phyloP scores from a whole-genome alignment of 2,329 filamentous ascomycete species.

The Gremmenia infestans region DNA sequence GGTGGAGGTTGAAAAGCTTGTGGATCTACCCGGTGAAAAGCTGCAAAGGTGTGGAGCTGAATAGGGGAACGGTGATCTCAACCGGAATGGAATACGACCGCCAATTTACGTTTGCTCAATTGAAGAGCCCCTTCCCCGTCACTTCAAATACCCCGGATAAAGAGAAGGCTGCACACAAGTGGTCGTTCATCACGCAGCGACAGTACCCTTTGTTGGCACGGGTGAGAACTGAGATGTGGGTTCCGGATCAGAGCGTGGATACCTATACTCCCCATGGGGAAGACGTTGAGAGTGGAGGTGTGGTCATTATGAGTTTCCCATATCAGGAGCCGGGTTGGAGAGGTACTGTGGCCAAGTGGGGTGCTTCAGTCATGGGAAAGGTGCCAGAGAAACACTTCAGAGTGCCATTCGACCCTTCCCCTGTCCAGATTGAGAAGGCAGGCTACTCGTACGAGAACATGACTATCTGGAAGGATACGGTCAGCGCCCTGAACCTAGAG shows the following conservation, averaged over 20 bases:
- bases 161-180: constrained; percentile 44
- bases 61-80: constrained; percentile 56
- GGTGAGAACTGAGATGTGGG: constrained; percentile 63
- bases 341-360: constrained; percentile 41
- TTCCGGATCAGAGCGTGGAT: constrained; percentile 56
- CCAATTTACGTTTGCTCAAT: constrained; percentile 76
- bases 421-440: constrained; percentile 50
- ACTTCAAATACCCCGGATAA: constrained; percentile 32
- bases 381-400: constrained; percentile 59
- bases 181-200: constrained; percentile 68
- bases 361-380: constrained; percentile 47
- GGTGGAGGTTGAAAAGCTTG: constrained; percentile 59
- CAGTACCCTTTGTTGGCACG: constrained; percentile 67
- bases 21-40: constrained; percentile 82
- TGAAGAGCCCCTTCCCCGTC: constrained; percentile 45
- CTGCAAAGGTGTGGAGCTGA: constrained; percentile 70
- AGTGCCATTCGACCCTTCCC: constrained; percentile 59
- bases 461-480: constrained; percentile 58
- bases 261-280: constrained; percentile 44
- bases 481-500: constrained; percentile 51
- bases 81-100: constrained; percentile 75
- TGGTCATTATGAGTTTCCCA: constrained; percentile 63
- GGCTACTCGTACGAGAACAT: constrained; percentile 58
- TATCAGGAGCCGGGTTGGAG: constrained; percentile 47
- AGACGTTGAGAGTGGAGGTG: constrained; percentile 50